Evolutionary conservation across 2,329 filamentous ascomycete genomes (phyloP).

Genomic region (Verticillium dahliae): DNA sequence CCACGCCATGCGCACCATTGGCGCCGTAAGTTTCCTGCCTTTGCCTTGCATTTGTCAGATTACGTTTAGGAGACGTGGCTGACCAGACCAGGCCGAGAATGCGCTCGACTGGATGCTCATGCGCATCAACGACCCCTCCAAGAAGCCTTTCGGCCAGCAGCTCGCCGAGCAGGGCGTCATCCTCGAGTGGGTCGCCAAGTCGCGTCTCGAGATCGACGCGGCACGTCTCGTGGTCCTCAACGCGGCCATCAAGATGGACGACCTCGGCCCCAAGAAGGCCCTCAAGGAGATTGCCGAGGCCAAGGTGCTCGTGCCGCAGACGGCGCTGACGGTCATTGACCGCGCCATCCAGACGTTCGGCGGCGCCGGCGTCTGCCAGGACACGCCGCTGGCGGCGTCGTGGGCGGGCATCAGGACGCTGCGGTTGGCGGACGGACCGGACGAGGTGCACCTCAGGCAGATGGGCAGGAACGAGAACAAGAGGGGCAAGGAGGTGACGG

Average conservation of each 20-base stretch:
- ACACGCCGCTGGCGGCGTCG: conserved; percentile 83
- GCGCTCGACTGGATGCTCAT: conserved; percentile 94
- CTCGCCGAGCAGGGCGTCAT: conserved; percentile 88
- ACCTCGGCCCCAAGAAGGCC: conserved; percentile 78
- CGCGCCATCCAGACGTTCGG: conserved; percentile 90
- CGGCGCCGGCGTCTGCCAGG: conserved; percentile 84
- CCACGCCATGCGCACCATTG: conserved; percentile 94
- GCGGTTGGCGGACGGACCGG: conserved; percentile 84
- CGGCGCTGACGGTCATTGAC: conserved; percentile 82
- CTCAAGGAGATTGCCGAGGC: conserved; percentile 92
- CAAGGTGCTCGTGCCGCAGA: conserved; percentile 83
- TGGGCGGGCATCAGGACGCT: conserved; percentile 78
- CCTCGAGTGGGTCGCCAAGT: conserved; percentile 88
- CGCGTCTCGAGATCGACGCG: conserved; percentile 88
- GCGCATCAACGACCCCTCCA: conserved; percentile 84
- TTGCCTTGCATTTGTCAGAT: too few relatives aligned
- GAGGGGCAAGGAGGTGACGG: conserved; percentile 53
- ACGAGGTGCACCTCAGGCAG: conserved; percentile 88
- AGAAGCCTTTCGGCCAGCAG: conserved; percentile 85
- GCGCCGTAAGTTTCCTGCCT: conserved; percentile 52
- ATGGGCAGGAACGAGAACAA: conserved; percentile 77
- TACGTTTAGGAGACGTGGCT: neutral
- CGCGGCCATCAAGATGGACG: conserved; percentile 91
- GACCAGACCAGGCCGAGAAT: conserved; percentile 59
- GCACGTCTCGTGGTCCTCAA: conserved; percentile 87